Conservation (phyloP, 1,284 basidiomycete genomes). For the Coniophora puteana region DNA sequence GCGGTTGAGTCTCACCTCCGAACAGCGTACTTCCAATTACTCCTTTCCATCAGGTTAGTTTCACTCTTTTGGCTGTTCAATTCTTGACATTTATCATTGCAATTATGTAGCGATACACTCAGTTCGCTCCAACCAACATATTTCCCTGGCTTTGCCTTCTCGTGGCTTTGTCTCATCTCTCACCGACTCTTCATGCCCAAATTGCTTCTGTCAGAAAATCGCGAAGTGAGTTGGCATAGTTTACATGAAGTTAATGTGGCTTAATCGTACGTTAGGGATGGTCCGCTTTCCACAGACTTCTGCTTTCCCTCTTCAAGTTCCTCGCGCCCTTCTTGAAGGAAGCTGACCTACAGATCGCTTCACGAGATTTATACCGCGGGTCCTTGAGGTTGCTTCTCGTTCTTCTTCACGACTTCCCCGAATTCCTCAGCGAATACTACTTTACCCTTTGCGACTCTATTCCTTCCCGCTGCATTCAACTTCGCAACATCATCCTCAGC, state of each 20-base stretch:
- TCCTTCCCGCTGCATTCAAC: constrained; percentile 90
- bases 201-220: constrained; percentile 78
- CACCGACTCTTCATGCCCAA: constrained; percentile 98
- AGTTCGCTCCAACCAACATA: constrained; percentile 95
- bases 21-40: constrained; percentile 83
- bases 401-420: constrained; percentile 97
- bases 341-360: constrained; percentile 76
- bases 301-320: constrained; percentile 93
- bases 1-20: constrained; percentile 82
- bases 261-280: constrained; percentile 60
- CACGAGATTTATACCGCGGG: constrained; percentile 92
- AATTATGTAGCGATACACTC: constrained; percentile 76
- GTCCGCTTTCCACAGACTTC: constrained; percentile 92
- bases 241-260: constrained; percentile 5
- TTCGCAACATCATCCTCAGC: constrained; percentile 94
- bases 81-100: constrained; percentile 13
- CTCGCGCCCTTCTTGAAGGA: constrained; percentile 87
- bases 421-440: constrained; percentile 96
- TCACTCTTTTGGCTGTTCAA: constrained; percentile 4
- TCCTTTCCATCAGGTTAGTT: constrained; percentile 81
- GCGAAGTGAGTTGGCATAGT: constrained; percentile 52
- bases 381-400: constrained; percentile 89
- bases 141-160: constrained; percentile 98
- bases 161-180: constrained; percentile 96
- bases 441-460: constrained; percentile 93